Percentiles rank a stretch among this genome's conserved stretches.
Evolutionary conservation across 495 filamentous ascomycete genomes (phyloP).

Genomic region (Copromyces sp.): DNA sequence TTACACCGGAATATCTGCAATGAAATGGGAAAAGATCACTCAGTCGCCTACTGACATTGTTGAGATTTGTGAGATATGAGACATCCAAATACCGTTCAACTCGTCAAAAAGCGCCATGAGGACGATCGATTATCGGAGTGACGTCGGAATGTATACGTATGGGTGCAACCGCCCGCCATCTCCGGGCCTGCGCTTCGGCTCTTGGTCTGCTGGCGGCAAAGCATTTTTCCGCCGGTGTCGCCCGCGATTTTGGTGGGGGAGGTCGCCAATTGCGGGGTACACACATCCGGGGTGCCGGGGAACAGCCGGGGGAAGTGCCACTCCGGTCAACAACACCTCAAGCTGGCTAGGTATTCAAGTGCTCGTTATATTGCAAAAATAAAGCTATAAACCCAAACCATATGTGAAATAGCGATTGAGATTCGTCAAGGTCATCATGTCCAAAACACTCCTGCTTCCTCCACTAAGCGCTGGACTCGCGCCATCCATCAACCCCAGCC

Average conservation of each 20-base stretch:
- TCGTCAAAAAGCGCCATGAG: neutral
- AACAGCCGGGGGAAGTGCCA: neutral
- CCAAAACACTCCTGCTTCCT: neutral
- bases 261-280: neutral
- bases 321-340: neutral
- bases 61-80: neutral
- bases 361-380: neutral
- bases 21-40: neutral
- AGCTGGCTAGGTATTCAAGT: neutral
- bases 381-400: neutral
- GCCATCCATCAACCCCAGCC: neutral
- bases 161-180: neutral
- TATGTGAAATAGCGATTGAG: neutral
- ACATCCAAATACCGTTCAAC: neutral
- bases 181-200: neutral
- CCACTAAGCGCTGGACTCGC: neutral
- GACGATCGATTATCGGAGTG: neutral
- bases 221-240: neutral
- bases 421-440: neutral
- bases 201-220: neutral
- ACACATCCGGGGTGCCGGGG: neutral
- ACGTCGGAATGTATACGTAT: neutral
- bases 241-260: neutral
- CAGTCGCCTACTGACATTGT: neutral
- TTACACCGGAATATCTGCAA: neutral